Conservation (phyloP, 2,329 filamentous ascomycete genomes). For the Fusarium domesticum region DNA sequence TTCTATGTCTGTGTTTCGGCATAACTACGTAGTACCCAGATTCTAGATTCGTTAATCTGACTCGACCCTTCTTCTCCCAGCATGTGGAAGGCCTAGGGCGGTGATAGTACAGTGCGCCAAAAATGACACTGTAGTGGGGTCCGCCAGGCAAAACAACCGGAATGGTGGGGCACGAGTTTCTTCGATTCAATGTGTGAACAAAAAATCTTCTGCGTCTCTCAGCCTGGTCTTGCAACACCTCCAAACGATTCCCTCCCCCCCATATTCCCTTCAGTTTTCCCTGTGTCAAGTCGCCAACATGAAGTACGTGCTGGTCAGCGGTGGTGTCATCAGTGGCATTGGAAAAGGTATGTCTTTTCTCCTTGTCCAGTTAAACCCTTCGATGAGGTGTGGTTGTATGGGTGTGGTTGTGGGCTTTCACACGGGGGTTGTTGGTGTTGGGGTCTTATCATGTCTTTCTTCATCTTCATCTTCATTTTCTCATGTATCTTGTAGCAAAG, state of each 20-base stretch:
- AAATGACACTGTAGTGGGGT: background rate
- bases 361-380: background rate
- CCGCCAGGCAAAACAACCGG: background rate
- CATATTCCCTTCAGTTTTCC: background rate
- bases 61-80: too few relatives aligned
- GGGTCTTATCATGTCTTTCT: background rate
- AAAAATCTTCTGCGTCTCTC: background rate
- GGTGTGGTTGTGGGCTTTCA: background rate
- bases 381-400: too few relatives aligned
- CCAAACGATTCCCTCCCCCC: background rate
- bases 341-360: constrained; percentile 6
- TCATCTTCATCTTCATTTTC: background rate
- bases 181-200: background rate
- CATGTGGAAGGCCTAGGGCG: too few relatives aligned
- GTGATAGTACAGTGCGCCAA: background rate
- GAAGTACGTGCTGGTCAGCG: constrained; percentile 8
- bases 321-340: constrained; percentile 9
- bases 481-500: background rate
- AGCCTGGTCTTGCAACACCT: background rate
- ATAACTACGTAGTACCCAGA: too few relatives aligned
- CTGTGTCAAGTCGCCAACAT: constrained; percentile 3
- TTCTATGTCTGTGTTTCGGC: too few relatives aligned
- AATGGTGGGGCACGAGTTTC: background rate
- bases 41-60: too few relatives aligned
- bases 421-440: background rate